Evolutionary conservation across 2,329 filamentous ascomycete species (phyloP).

Genomic region (Aspergillus spinulosporus): DNA sequence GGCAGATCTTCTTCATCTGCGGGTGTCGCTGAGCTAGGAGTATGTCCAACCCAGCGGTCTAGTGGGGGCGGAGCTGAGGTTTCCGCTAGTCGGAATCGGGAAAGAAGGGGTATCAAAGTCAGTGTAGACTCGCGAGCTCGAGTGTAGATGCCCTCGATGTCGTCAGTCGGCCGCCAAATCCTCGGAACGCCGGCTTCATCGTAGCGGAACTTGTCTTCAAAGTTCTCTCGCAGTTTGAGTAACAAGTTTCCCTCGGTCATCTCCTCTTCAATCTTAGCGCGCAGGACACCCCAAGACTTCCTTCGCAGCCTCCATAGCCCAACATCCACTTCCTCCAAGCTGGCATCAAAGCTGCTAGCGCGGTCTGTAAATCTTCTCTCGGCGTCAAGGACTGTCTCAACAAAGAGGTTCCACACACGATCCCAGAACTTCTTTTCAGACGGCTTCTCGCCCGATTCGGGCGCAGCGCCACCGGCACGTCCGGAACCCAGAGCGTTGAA

Average conservation of each 20-base stretch:
- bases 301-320: constrained; percentile 89
- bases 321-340: constrained; percentile 83
- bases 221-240: constrained; percentile 94
- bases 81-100: constrained; percentile 74
- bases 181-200: constrained; percentile 91
- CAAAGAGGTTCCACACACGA: constrained; percentile 86
- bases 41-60: constrained; percentile 75
- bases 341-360: constrained; percentile 91
- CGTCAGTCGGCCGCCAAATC: constrained; percentile 94
- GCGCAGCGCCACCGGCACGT: constrained; percentile 76
- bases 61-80: constrained; percentile 80
- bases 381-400: constrained; percentile 77
- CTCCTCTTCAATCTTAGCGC: constrained; percentile 91
- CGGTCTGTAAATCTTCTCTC: constrained; percentile 82
- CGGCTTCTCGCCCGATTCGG: constrained; percentile 73
- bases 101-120: constrained; percentile 82
- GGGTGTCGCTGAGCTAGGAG: constrained; percentile 70
- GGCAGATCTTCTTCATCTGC: constrained; percentile 87
- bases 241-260: constrained; percentile 97
- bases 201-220: constrained; percentile 98
- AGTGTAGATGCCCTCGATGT: constrained; percentile 95
- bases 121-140: constrained; percentile 89
- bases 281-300: constrained; percentile 90
- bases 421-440: constrained; percentile 91
- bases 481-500: constrained; percentile 96